These are phyloP conservation scores for Cyathus striatus DNA, from an alignment of 768 basidiomycete species.

Conservation along the genomic window DNA sequence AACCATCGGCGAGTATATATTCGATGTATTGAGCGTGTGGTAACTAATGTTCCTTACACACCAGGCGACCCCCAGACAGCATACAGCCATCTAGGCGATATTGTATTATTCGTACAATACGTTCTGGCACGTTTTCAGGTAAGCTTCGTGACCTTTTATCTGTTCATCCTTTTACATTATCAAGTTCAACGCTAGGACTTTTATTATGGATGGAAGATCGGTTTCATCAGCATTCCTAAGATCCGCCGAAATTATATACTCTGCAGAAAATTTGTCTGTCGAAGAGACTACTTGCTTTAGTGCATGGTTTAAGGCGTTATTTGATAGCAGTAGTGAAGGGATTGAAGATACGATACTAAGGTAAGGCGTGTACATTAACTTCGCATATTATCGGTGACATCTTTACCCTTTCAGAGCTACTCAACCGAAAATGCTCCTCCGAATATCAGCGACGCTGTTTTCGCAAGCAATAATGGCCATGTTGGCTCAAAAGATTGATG, in stretches of 20 bases:
- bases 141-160: slow-evolving; percentile 10
- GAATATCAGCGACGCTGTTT: slow-evolving; percentile 64
- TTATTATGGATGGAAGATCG: slow-evolving; percentile 39
- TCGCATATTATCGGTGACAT: neutral
- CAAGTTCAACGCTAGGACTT: slow-evolving; percentile 46
- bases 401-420: slow-evolving; percentile 45
- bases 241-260: slow-evolving; percentile 38
- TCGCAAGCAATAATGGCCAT: slow-evolving; percentile 51
- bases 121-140: slow-evolving; percentile 64
- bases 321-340: slow-evolving; percentile 73
- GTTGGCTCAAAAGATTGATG: slow-evolving; percentile 53
- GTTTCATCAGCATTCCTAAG: slow-evolving; percentile 48
- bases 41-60: slow-evolving; percentile 1
- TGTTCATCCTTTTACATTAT: slow-evolving; percentile 4
- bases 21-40: neutral
- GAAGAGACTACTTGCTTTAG: slow-evolving; percentile 41
- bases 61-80: slow-evolving; percentile 83
- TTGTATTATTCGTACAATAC: slow-evolving; percentile 73
- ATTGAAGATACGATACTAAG: slow-evolving; percentile 77
- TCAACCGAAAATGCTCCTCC: slow-evolving; percentile 60
- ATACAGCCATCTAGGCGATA: slow-evolving; percentile 69
- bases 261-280: slow-evolving; percentile 30
- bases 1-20: slow-evolving; percentile 56
- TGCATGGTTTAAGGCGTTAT: slow-evolving; percentile 74
- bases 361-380: slow-evolving; percentile 22